These are phyloP conservation scores for Fusarium denticulatum DNA, from an alignment of 2,329 filamentous ascomycete genomes.

Conservation along the genomic window DNA sequence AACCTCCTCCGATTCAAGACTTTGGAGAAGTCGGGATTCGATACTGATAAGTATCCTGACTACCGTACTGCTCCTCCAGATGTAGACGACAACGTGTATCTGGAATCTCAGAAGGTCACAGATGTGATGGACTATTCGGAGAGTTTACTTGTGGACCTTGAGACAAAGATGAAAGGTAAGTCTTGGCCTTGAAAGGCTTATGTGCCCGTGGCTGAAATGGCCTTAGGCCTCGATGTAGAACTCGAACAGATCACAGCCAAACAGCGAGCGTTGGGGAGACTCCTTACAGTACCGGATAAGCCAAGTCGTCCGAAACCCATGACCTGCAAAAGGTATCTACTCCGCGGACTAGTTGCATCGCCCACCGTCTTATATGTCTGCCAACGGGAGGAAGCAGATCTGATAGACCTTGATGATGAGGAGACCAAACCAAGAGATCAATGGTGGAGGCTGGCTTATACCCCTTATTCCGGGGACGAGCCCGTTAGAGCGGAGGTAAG, in stretches of 20 bases:
- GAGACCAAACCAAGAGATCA: conserved; percentile 53
- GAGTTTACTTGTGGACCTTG: conserved; percentile 49
- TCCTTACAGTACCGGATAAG: conserved; percentile 54
- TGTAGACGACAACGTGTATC: conserved; percentile 48
- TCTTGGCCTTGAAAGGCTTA: background rate
- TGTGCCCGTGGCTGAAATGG: conserved; percentile 31
- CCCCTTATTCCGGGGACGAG: conserved; percentile 47
- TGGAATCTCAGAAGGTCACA: conserved; percentile 45
- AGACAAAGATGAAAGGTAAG: conserved; percentile 51
- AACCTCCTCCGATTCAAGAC: conserved; percentile 48
- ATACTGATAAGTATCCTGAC: conserved; percentile 52
- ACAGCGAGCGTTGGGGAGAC: conserved; percentile 51
- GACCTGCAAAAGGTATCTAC: conserved; percentile 57
- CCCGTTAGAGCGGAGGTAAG: conserved; percentile 62
- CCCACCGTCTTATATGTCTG: conserved; percentile 62
- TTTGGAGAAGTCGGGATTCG: conserved; percentile 52
- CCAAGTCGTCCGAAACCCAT: conserved; percentile 50
- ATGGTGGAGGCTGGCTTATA: conserved; percentile 66
- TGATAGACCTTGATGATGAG: conserved; percentile 54
- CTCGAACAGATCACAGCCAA: conserved; percentile 48
- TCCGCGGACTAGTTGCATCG: conserved; percentile 62
- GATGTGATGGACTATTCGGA: conserved; percentile 48
- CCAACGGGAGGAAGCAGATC: conserved; percentile 52
- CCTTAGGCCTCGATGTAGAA: conserved; percentile 45
- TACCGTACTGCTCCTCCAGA: conserved; percentile 52